phyloP scores from a whole-genome alignment of 129 eudicot genomes.

The Lactuca saligna region DNA sequence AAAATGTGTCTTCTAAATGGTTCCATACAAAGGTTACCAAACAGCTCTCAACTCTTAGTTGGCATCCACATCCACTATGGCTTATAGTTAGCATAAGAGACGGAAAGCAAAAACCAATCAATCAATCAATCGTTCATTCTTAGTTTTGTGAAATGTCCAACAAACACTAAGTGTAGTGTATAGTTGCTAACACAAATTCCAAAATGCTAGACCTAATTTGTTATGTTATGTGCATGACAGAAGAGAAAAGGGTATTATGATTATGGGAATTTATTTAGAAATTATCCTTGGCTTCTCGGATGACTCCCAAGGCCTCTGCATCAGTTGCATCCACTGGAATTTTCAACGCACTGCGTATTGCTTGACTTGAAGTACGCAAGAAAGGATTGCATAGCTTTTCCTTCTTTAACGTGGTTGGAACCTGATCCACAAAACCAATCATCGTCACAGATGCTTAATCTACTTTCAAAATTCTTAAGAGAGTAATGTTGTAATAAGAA shows the following conservation, averaged over 20 bases:
- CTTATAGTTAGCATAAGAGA: no score
- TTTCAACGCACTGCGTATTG: slow-evolving; percentile 59
- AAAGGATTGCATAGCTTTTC: slow-evolving; percentile 89
- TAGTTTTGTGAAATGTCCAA: slow-evolving; percentile 15
- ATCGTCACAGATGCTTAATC: neutral
- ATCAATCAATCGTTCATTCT: slow-evolving; percentile 20
- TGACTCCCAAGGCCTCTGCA: slow-evolving; percentile 72
- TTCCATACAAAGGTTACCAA: no score
- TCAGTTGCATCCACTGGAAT: slow-evolving; percentile 66
- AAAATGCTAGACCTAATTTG: slow-evolving; percentile 27
- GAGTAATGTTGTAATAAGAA: no score
- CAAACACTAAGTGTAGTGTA: slow-evolving; percentile 20
- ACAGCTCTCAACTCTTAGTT: no score
- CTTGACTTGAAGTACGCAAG: slow-evolving; percentile 79
- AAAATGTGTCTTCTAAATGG: no score
- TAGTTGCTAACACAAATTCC: slow-evolving; percentile 17
- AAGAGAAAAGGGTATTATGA: slow-evolving; percentile 11
- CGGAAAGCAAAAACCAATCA: neutral
- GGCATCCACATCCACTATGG: no score
- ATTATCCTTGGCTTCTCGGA: slow-evolving; percentile 81
- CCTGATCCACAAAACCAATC: slow-evolving; percentile 44
- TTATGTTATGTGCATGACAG: slow-evolving; percentile 37
- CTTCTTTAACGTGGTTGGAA: slow-evolving; percentile 73
- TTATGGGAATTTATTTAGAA: slow-evolving; percentile 38
- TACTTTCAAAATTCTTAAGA: no score